Conservation (phyloP, 129 eudicot genomes). For the Cynara cardunculus region DNA sequence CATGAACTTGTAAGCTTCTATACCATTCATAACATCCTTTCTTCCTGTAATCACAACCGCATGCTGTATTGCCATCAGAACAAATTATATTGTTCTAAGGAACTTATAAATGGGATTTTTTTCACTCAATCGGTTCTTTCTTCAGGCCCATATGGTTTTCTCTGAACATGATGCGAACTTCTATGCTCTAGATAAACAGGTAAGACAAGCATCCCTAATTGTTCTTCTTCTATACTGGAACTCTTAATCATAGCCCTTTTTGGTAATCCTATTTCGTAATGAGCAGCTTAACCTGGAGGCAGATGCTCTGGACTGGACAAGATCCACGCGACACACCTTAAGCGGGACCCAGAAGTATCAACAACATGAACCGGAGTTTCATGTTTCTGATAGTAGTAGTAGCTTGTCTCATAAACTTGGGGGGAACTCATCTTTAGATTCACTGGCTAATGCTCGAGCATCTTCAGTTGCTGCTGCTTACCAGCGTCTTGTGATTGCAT, state of each 20-base stretch:
- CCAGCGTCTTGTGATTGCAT: slow-evolving; percentile 51
- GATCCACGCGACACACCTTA: slow-evolving; percentile 63
- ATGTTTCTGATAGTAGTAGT: slow-evolving; percentile 17
- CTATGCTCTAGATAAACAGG: slow-evolving; percentile 80
- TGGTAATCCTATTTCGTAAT: slow-evolving; percentile 8
- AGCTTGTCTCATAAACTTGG: slow-evolving; percentile 65
- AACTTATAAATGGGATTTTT: background rate
- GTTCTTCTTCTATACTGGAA: background rate
- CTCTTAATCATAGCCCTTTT: background rate
- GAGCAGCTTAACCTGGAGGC: slow-evolving; percentile 86
- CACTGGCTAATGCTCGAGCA: slow-evolving; percentile 58
- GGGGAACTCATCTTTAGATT: slow-evolving; percentile 40
- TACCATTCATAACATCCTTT: background rate
- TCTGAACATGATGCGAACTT: slow-evolving; percentile 85
- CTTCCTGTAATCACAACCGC: background rate
- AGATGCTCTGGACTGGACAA: slow-evolving; percentile 81
- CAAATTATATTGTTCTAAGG: background rate
- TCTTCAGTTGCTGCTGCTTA: slow-evolving; percentile 88
- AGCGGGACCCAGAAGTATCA: slow-evolving; percentile 35
- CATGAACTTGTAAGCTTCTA: slow-evolving; percentile 79
- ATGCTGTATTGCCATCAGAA: background rate
- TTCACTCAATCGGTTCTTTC: slow-evolving; percentile 3
- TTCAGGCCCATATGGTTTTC: slow-evolving; percentile 87
- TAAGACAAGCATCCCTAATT: slow-evolving; percentile 19
- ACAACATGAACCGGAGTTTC: slow-evolving; percentile 40